Evolutionary conservation across 257 asterid species (phyloP).

Genomic region (Coffea canephora): DNA sequence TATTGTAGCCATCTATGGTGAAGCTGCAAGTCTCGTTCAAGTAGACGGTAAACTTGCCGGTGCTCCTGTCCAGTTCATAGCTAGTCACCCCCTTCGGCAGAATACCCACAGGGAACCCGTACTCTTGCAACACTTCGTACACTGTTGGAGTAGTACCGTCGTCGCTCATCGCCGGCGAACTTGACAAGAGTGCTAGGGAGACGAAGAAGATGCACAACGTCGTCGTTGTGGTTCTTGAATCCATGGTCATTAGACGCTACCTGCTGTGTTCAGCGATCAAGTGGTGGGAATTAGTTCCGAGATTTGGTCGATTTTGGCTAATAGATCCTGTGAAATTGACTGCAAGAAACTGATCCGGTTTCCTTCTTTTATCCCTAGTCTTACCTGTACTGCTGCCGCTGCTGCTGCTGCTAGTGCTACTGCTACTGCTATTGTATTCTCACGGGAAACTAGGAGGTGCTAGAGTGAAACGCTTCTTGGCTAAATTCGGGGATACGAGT

Average conservation of each 20-base stretch:
- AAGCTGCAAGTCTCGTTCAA: slow-evolving; percentile 53
- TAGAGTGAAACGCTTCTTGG: no score
- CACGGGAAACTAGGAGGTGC: no score
- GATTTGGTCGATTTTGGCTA: not conserved
- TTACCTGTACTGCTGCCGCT: no score
- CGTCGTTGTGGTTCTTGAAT: slow-evolving; percentile 29
- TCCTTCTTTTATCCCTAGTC: not conserved
- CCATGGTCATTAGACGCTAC: not conserved
- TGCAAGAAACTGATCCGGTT: not conserved
- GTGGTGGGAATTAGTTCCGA: not conserved
- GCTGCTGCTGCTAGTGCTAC: no score
- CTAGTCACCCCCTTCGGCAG: slow-evolving; percentile 67
- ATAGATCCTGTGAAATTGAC: not conserved
- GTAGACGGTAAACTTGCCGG: slow-evolving; percentile 64
- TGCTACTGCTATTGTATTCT: no score
- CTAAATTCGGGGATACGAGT: no score
- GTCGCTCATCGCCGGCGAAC: slow-evolving; percentile 18
- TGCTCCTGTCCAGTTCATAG: slow-evolving; percentile 60
- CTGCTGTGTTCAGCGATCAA: not conserved
- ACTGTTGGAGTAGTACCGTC: slow-evolving; percentile 31
- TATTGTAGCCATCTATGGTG: slow-evolving; percentile 49
- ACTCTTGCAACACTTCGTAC: slow-evolving; percentile 48
- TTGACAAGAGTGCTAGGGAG: slow-evolving; percentile 23
- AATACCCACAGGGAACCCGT: slow-evolving; percentile 70
- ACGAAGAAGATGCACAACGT: slow-evolving; percentile 12